A percentile compares a stretch with the other conserved stretches of the same genome.
Evolutionary conservation across 2,329 filamentous ascomycete genomes (phyloP).

Genomic region (Fusarium palustre): DNA sequence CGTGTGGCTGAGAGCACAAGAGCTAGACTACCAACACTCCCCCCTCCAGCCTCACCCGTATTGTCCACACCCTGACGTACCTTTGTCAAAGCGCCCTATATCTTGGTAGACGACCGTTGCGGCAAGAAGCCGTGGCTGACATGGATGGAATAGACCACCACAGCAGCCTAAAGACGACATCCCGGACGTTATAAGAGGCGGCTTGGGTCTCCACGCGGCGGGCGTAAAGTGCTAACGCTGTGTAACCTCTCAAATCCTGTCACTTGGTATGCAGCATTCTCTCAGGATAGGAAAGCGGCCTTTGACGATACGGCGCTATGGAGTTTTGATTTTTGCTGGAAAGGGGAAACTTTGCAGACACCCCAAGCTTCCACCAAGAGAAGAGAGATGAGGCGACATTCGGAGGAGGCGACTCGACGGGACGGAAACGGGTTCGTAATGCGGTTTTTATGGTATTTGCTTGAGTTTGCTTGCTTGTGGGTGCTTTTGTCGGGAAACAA

Average conservation of each 20-base stretch:
- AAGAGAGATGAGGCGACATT: conserved; percentile 1
- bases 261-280: conserved; percentile 34
- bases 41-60: background rate
- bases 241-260: conserved; percentile 23
- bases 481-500: conserved; percentile 4
- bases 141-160: background rate
- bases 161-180: background rate
- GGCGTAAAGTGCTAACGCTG: conserved; percentile 4
- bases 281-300: conserved; percentile 25
- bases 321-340: background rate
- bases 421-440: conserved; percentile 17
- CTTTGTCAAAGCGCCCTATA: background rate
- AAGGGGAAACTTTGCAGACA: background rate
- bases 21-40: background rate
- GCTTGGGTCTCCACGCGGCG: conserved; percentile 23
- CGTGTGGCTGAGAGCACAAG: background rate
- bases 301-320: background rate
- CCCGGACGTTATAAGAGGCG: conserved; percentile 10
- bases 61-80: background rate
- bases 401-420: conserved; percentile 7
- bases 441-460: conserved; percentile 1
- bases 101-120: conserved; percentile 6
- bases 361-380: background rate
- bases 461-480: background rate
- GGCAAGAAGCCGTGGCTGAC: background rate